Percentiles rank a stretch among this genome's conserved stretches.
Evolutionary conservation across 352 stramenopile species (phyloP).

Genomic region (Globisporangium yorkense): DNA sequence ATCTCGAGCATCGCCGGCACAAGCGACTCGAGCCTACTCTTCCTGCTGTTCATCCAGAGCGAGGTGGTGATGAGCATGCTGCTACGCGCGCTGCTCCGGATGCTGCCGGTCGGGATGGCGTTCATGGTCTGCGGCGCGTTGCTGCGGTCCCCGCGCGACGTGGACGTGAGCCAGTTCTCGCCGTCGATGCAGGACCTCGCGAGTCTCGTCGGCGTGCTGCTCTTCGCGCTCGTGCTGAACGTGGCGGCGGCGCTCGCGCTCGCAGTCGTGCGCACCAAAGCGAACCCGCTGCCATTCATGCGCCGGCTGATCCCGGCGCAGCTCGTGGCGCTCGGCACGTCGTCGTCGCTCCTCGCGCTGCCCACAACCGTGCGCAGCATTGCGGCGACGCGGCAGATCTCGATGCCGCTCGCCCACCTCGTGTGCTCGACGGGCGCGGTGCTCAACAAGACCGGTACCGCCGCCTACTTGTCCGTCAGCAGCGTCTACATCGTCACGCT

Average conservation of each 20-base stretch:
- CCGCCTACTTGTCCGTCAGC: conserved; percentile 42
- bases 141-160: conserved; percentile 18
- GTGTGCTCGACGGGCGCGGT: conserved; percentile 36
- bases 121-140: conserved; percentile 39
- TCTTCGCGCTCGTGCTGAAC: conserved; percentile 39
- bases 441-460: conserved; percentile 63
- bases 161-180: conserved; percentile 4
- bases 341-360: conserved; percentile 44
- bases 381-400: conserved; percentile 42
- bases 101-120: conserved; percentile 32
- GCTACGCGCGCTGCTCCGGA: conserved; percentile 29
- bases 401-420: conserved; percentile 49
- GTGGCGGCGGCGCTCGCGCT: conserved; percentile 32
- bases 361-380: conserved; percentile 48
- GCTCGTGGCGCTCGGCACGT: conserved; percentile 41
- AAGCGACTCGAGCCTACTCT: conserved; percentile 29
- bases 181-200: conserved; percentile 27
- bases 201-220: conserved; percentile 32
- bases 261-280: conserved; percentile 30
- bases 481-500: conserved; percentile 41
- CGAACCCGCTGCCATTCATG: conserved; percentile 42
- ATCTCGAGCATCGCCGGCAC: conserved; percentile 10
- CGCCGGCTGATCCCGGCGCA: conserved; percentile 39
- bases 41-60: conserved; percentile 38
- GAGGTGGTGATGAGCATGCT: conserved; percentile 36